Percentiles rank a stretch among this genome's conserved stretches.
These are phyloP conservation scores for Penicillium sp. DNA, from an alignment of 2,329 filamentous ascomycete genomes.

Conservation along the genomic window DNA sequence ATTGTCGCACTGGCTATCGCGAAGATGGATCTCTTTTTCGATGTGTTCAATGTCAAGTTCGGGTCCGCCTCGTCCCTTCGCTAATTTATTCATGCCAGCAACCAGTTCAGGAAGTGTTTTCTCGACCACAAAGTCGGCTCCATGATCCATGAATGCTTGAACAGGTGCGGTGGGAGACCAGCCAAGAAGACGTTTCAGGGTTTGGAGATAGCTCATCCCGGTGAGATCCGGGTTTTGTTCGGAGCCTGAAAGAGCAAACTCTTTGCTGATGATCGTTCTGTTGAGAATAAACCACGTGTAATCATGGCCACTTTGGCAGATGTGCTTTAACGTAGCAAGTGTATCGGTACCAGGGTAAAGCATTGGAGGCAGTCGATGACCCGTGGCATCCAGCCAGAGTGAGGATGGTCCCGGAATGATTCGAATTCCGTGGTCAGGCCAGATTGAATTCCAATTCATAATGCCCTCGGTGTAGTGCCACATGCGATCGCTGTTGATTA, in stretches of 20 bases:
- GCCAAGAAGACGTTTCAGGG: neutral
- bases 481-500: constrained; percentile 2
- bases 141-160: constrained; percentile 2
- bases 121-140: neutral
- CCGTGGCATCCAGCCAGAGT: neutral
- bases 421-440: constrained; percentile 1
- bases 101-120: neutral
- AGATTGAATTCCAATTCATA: constrained; percentile 1
- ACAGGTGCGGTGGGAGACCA: neutral
- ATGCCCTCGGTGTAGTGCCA: constrained; percentile 3
- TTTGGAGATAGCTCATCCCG: neutral
- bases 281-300: constrained; percentile 3
- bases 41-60: neutral
- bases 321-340: neutral
- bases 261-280: neutral
- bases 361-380: constrained; percentile 1
- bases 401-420: constrained; percentile 1
- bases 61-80: neutral
- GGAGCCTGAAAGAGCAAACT: constrained; percentile 1
- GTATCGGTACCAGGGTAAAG: constrained; percentile 4
- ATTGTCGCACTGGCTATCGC: constrained; percentile 1
- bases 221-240: constrained; percentile 4
- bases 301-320: neutral
- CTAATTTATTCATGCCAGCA: neutral
- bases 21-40: neutral